A percentile compares a stretch with the other conserved stretches of the same genome.
Evolutionary conservation across 306 rosid genomes (phyloP).

Genomic region (Sechiopsis laciniata): DNA sequence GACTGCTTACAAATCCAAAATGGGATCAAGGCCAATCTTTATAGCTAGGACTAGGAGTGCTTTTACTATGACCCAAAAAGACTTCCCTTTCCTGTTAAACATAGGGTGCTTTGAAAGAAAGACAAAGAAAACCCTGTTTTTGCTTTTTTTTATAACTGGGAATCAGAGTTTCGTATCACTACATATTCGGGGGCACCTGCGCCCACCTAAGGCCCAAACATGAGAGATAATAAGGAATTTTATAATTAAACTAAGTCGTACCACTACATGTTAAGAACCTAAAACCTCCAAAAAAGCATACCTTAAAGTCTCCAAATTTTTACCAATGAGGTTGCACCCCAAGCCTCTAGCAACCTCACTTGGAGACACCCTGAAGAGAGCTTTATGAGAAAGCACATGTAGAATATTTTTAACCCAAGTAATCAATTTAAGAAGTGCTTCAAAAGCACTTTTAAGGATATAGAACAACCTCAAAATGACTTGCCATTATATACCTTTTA

Average conservation of each 20-base stretch:
- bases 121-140: slow-evolving; percentile 27
- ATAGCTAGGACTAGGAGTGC: neutral
- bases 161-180: no score
- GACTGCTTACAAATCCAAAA: slow-evolving; percentile 1
- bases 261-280: no score
- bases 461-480: neutral
- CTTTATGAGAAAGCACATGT: neutral
- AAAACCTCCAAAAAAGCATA: no score
- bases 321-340: no score
- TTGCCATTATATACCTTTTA: neutral
- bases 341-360: no score
- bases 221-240: no score
- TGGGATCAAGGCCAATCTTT: slow-evolving; percentile 1
- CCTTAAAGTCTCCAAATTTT: no score
- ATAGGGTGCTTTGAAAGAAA: neutral
- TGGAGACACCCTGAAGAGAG: neutral
- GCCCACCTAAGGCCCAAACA: slow-evolving; percentile 41
- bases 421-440: neutral
- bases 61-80: neutral
- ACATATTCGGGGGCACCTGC: slow-evolving; percentile 14
- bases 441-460: neutral
- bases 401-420: neutral
- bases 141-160: slow-evolving; percentile 24
- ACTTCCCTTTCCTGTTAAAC: neutral
- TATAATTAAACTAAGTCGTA: no score